Conservation (phyloP, 208 protist genomes). For the Tritrichomonas foetus region DNA sequence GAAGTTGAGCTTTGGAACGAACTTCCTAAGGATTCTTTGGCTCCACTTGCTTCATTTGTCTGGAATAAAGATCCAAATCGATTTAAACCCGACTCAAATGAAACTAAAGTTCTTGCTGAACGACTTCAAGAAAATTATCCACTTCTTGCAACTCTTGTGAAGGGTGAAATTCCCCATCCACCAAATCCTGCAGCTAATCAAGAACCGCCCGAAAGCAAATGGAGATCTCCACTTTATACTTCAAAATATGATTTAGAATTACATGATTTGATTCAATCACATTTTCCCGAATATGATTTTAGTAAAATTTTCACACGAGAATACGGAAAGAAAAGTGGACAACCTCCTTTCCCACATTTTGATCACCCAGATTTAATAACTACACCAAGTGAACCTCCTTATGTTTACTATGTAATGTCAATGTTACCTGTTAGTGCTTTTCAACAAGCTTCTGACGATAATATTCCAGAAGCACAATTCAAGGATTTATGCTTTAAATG, state of each 20-base stretch:
- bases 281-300: background rate
- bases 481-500: background rate
- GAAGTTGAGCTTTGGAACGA: background rate
- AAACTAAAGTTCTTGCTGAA: background rate
- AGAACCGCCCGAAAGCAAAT: background rate
- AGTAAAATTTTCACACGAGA: background rate
- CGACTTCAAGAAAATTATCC: background rate
- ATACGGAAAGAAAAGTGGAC: background rate
- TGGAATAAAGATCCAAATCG: conserved; percentile 23
- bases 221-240: conserved; percentile 27
- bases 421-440: background rate
- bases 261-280: background rate
- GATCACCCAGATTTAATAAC: conserved; percentile 14
- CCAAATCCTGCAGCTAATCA: background rate
- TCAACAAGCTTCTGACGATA: background rate
- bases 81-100: background rate
- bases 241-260: conserved; percentile 24
- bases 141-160: background rate
- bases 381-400: background rate
- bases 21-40: background rate
- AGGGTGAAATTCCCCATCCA: conserved; percentile 31
- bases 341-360: background rate
- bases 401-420: conserved; percentile 3
- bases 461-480: background rate
- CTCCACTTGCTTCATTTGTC: background rate